A percentile compares a stretch with the other conserved stretches of the same genome.
These are phyloP conservation scores for Rubroshorea leprosula DNA, from an alignment of 345 rosid genomes.

Conservation along the genomic window DNA sequence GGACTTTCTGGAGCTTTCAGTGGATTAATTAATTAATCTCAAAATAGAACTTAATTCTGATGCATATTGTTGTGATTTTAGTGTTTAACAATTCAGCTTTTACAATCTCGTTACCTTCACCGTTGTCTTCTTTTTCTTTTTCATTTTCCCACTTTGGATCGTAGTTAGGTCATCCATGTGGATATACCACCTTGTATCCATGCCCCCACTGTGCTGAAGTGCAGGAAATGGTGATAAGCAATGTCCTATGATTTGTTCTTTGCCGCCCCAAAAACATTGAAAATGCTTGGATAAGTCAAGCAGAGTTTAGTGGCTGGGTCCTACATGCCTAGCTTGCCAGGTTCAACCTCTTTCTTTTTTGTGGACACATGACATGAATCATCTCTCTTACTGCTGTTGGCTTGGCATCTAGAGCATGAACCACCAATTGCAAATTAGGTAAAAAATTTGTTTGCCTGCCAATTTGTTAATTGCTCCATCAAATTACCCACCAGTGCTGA, in stretches of 20 bases:
- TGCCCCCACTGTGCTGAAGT: neutral
- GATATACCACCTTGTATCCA: too few species aligned
- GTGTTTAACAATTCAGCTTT: too few species aligned
- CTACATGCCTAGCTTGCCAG: neutral
- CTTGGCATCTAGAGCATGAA: neutral
- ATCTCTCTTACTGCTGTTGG: neutral
- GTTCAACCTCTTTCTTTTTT: neutral
- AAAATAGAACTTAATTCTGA: too few species aligned
- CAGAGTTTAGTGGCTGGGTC: neutral
- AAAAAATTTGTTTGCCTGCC: too few species aligned
- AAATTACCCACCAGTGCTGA: neutral
- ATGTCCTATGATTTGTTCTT: neutral
- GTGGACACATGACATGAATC: neutral
- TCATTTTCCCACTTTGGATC: too few species aligned
- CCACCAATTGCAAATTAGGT: neutral
- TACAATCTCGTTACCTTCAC: too few species aligned
- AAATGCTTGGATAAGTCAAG: neutral
- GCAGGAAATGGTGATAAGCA: neutral
- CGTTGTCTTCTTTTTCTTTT: too few species aligned
- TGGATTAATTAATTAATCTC: too few species aligned
- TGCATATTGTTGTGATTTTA: too few species aligned
- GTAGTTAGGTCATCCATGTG: too few species aligned
- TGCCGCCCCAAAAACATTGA: slow-evolving; percentile 1
- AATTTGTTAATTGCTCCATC: too few species aligned
- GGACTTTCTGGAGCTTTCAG: too few species aligned